phyloP scores from a whole-genome alignment of 108 stramenopile species.

The Bacterosira constricta region DNA sequence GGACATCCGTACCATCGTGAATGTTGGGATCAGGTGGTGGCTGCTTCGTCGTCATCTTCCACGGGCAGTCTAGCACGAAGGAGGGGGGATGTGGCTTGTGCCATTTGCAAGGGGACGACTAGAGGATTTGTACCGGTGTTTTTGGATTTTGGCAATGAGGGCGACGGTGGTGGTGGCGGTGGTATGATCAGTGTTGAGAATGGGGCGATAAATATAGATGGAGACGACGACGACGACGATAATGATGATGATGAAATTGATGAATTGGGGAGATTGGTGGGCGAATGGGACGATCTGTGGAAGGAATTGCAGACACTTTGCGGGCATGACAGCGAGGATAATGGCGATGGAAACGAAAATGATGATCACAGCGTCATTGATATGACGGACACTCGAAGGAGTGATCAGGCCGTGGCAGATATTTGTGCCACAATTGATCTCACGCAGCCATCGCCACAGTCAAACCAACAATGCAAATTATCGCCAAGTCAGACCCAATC shows the following conservation, averaged over 20 bases:
- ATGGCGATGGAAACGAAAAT: neutral
- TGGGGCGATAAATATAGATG: neutral
- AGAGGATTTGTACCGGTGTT: slow-evolving; percentile 30
- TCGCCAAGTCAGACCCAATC: neutral
- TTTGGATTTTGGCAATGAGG: slow-evolving; percentile 17
- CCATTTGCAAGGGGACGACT: slow-evolving; percentile 20
- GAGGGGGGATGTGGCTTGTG: slow-evolving; percentile 16
- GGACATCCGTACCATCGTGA: slow-evolving; percentile 24
- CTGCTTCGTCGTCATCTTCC: neutral
- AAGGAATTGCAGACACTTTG: slow-evolving; percentile 16
- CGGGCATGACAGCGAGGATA: neutral
- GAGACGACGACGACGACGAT: neutral
- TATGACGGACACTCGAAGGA: neutral
- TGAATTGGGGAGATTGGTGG: neutral
- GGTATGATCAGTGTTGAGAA: neutral
- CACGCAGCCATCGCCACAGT: neutral
- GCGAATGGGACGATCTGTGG: slow-evolving; percentile 24
- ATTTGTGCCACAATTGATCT: slow-evolving; percentile 26
- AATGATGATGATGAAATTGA: neutral
- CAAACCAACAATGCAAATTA: neutral
- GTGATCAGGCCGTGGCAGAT: slow-evolving; percentile 16
- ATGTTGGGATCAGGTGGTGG: slow-evolving; percentile 24
- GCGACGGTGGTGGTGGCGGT: neutral
- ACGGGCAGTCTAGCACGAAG: neutral
- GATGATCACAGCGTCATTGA: neutral